These are phyloP conservation scores for Senna siamea DNA, from an alignment of 306 rosid genomes.

Conservation along the genomic window DNA sequence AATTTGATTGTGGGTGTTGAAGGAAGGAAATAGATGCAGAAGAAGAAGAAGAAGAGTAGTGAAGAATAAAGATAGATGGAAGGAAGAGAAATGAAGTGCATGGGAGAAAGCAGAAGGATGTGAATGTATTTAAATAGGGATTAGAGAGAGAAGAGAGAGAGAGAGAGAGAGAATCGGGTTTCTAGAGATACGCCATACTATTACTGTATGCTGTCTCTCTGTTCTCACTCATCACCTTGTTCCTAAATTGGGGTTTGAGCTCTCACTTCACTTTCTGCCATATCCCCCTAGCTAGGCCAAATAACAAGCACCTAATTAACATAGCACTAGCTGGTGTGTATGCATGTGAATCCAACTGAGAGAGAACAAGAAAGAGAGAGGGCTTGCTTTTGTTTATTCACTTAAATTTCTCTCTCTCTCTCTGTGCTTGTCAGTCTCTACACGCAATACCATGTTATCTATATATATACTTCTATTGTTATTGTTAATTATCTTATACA, in stretches of 20 bases:
- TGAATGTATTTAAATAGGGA: conserved; percentile 60
- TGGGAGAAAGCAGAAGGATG: conserved; percentile 57
- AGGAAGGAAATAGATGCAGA: background rate
- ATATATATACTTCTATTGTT: background rate
- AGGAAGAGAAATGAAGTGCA: conserved; percentile 45
- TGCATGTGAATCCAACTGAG: conserved; percentile 28
- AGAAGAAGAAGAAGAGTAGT: too few relatives aligned
- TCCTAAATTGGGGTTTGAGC: conserved; percentile 40
- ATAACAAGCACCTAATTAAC: too few relatives aligned
- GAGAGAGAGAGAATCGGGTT: conserved; percentile 19
- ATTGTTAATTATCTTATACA: background rate
- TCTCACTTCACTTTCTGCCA: conserved; percentile 10
- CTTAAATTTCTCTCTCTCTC: too few relatives aligned
- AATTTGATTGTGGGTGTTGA: too few relatives aligned
- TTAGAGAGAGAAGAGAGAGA: conserved; percentile 25
- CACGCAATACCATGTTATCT: conserved; percentile 53
- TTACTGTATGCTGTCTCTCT: background rate
- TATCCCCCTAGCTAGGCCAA: too few relatives aligned
- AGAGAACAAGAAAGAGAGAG: conserved; percentile 5
- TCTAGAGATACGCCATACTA: conserved; percentile 44
- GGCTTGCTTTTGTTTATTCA: too few relatives aligned
- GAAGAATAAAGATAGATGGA: too few relatives aligned
- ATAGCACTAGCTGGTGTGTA: background rate
- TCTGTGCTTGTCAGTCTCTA: conserved; percentile 31
- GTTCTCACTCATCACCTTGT: conserved; percentile 27